These are phyloP conservation scores for Starmera quercuum DNA, from an alignment of 805 yeast genomes.

Conservation along the genomic window DNA sequence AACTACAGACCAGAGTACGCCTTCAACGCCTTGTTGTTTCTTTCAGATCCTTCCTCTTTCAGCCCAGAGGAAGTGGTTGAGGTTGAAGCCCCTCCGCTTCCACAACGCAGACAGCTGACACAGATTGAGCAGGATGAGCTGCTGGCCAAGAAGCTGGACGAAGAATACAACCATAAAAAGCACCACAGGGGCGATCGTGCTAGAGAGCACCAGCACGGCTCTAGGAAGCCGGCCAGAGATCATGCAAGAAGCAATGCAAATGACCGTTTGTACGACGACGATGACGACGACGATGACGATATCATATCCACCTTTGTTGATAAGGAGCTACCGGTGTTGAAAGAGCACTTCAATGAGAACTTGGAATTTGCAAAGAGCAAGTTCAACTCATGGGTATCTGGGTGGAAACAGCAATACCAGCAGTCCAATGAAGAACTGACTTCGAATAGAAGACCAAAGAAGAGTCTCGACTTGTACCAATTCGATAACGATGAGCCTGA, in stretches of 20 bases:
- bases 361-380: conserved; percentile 74
- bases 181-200: conserved; percentile 19
- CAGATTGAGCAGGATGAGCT: conserved; percentile 69
- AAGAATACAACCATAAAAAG: conserved; percentile 37
- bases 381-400: conserved; percentile 58
- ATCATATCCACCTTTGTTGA: conserved; percentile 51
- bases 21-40: conserved; percentile 75
- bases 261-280: conserved; percentile 6
- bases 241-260: neutral
- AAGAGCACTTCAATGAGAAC: conserved; percentile 63
- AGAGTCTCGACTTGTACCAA: conserved; percentile 15
- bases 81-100: conserved; percentile 18
- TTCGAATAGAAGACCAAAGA: neutral
- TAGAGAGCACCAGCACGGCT: conserved; percentile 19
- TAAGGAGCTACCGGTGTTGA: conserved; percentile 49
- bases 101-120: conserved; percentile 22
- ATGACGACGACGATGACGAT: conserved; percentile 35
- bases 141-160: conserved; percentile 74
- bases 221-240: conserved; percentile 8
- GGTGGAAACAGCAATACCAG: conserved; percentile 17
- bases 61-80: conserved; percentile 36
- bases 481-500: conserved; percentile 52
- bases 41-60: conserved; percentile 62
- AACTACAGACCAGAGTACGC: conserved; percentile 77
- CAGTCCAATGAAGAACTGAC: conserved; percentile 1